These are phyloP conservation scores for Rhododendron simsii DNA, from an alignment of 148 eudicot species.

Conservation along the genomic window DNA sequence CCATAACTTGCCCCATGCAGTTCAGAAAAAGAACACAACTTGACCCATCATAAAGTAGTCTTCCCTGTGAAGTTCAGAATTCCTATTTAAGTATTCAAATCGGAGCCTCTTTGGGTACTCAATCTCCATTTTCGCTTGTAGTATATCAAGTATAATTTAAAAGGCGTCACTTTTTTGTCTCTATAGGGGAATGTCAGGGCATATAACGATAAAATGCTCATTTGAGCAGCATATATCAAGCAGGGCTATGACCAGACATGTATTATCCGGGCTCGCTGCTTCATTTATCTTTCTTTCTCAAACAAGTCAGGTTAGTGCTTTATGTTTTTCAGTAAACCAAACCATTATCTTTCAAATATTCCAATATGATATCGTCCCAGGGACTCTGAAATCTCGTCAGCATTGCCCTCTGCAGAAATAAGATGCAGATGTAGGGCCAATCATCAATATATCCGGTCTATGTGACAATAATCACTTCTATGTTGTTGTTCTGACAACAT, in stretches of 20 bases:
- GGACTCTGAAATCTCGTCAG: background rate
- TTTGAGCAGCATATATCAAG: constrained; percentile 29
- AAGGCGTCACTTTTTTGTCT: background rate
- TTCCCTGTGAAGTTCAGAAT: background rate
- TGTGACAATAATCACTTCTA: background rate
- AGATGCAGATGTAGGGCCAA: background rate
- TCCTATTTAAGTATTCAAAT: background rate
- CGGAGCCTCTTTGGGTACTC: background rate
- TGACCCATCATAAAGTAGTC: background rate
- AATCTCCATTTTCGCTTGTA: background rate
- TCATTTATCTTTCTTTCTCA: constrained; percentile 64
- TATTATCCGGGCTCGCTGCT: constrained; percentile 68
- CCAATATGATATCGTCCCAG: background rate
- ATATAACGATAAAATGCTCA: constrained; percentile 35
- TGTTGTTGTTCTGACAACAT: background rate
- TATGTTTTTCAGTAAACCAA: background rate
- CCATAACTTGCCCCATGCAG: background rate
- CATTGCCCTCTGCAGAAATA: background rate
- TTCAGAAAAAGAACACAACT: background rate
- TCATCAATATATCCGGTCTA: background rate
- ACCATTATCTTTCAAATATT: background rate
- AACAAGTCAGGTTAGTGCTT: constrained; percentile 57
- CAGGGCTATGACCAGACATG: constrained; percentile 38
- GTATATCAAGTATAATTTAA: background rate
- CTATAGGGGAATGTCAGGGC: constrained; percentile 35